Percentiles rank a stretch among this genome's conserved stretches.
These are phyloP conservation scores for Russula compacta DNA, from an alignment of 768 basidiomycete species.

Conservation along the genomic window DNA sequence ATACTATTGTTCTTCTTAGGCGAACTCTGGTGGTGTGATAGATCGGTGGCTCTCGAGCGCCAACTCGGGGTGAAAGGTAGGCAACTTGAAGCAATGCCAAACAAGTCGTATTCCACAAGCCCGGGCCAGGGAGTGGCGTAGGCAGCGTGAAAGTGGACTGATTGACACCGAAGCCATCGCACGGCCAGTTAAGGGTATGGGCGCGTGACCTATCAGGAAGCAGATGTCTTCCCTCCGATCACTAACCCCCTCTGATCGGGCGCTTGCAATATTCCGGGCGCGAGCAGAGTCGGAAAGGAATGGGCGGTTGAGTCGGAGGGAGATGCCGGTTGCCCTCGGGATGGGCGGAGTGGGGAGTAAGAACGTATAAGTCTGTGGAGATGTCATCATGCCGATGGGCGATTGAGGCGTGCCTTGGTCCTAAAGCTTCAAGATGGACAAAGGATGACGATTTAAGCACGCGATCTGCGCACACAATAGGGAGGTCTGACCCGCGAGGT, in stretches of 20 bases:
- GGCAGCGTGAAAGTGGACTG: neutral
- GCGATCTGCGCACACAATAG: constrained; percentile 18
- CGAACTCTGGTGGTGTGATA: neutral
- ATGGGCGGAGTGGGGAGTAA: neutral
- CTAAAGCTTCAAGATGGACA: too few relatives aligned
- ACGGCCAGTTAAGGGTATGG: neutral
- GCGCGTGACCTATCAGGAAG: constrained; percentile 1
- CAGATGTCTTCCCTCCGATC: neutral
- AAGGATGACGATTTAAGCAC: constrained; percentile 11
- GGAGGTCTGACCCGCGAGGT: neutral
- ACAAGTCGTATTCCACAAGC: neutral
- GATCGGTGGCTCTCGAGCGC: neutral
- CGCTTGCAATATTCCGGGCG: neutral
- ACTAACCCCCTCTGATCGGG: neutral
- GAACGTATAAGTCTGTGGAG: neutral
- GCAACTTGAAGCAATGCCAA: neutral
- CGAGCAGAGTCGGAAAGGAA: neutral
- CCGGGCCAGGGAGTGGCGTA: constrained; percentile 6
- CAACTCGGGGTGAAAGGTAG: neutral
- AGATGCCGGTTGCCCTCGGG: neutral
- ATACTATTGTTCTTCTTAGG: constrained; percentile 5
- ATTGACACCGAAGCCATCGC: neutral
- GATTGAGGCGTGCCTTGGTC: too few relatives aligned
- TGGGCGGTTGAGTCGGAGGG: neutral
- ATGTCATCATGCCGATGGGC: too few relatives aligned